Percentiles rank a stretch among this genome's conserved stretches.
Conservation (phyloP, 2,329 filamentous ascomycete genomes). For the Paraphoma chrysanthemicola region DNA sequence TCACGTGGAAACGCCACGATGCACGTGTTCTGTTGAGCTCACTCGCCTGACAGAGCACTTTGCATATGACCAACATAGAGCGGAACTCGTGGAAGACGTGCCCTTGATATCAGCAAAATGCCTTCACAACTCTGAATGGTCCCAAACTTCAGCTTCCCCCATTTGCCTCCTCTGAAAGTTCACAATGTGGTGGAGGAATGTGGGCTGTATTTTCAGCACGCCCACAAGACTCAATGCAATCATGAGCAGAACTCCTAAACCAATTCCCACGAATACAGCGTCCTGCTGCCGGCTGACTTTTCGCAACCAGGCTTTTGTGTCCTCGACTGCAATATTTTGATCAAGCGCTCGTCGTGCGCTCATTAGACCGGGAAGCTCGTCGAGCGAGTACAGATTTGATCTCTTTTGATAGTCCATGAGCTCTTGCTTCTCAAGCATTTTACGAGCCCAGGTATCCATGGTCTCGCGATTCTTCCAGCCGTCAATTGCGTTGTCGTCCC, state of each 20-base stretch:
- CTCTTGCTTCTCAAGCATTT: conserved; percentile 58
- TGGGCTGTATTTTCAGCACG: conserved; percentile 21
- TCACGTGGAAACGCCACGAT: too few relatives aligned
- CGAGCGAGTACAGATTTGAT: conserved; percentile 56
- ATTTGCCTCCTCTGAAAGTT: conserved; percentile 33
- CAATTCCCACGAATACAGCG: conserved; percentile 24
- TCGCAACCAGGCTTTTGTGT: conserved; percentile 40
- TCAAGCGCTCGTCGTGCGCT: conserved; percentile 57
- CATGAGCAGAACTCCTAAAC: conserved; percentile 28
- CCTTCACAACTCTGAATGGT: conserved; percentile 12
- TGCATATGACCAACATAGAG: too few relatives aligned
- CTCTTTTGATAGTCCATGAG: conserved; percentile 63
- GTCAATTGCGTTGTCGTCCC: conserved; percentile 13
- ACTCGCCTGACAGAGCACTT: too few relatives aligned
- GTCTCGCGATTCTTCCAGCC: conserved; percentile 57
- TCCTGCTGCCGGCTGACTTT: conserved; percentile 35
- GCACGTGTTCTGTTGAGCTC: too few relatives aligned
- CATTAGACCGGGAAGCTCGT: conserved; percentile 31
- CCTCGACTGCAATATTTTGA: conserved; percentile 56
- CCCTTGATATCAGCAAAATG: neutral
- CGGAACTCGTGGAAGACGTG: too few relatives aligned
- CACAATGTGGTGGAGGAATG: conserved; percentile 27
- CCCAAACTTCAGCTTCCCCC: conserved; percentile 17
- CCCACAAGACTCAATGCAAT: conserved; percentile 23
- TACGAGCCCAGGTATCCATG: conserved; percentile 60